phyloP scores from a whole-genome alignment of 2,329 filamentous ascomycete genomes.

The Zymoseptoria passerinii region DNA sequence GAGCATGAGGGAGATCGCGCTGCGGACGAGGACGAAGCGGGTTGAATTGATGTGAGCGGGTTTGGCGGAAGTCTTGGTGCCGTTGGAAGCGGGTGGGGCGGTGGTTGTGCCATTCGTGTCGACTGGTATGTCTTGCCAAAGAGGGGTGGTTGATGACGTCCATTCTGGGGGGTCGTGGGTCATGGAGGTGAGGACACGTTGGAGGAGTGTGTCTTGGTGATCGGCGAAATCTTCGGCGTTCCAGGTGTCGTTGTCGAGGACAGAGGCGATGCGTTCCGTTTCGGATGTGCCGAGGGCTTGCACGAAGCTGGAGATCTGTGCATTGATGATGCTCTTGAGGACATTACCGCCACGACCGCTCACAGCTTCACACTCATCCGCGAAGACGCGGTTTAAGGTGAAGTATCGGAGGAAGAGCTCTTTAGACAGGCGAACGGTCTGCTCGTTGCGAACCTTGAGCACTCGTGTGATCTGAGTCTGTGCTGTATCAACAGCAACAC shows the following conservation, averaged over 20 bases:
- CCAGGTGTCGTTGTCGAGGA: constrained; percentile 77
- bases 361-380: constrained; percentile 78
- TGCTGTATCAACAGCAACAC: constrained; percentile 70
- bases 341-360: constrained; percentile 68
- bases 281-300: constrained; percentile 61
- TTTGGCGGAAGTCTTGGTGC: constrained; percentile 18
- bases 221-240: constrained; percentile 66
- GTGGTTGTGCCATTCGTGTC: constrained; percentile 4
- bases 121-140: constrained; percentile 38
- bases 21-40: constrained; percentile 75
- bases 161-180: constrained; percentile 61
- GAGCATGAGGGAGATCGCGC: constrained; percentile 70
- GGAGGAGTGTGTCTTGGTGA: constrained; percentile 51
- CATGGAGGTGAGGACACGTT: constrained; percentile 59
- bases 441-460: constrained; percentile 66
- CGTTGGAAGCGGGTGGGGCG: constrained; percentile 5
- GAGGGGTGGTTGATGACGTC: constrained; percentile 46
- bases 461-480: constrained; percentile 67
- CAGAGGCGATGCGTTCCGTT: constrained; percentile 64
- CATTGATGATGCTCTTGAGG: constrained; percentile 71
- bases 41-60: constrained; percentile 72
- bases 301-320: constrained; percentile 74
- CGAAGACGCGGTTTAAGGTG: constrained; percentile 71
- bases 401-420: constrained; percentile 72
- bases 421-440: constrained; percentile 59